Base-by-base conservation (phyloP, 228 moss, liverwort and hornwort species). In the Sphagnum magellanicum region DNA sequence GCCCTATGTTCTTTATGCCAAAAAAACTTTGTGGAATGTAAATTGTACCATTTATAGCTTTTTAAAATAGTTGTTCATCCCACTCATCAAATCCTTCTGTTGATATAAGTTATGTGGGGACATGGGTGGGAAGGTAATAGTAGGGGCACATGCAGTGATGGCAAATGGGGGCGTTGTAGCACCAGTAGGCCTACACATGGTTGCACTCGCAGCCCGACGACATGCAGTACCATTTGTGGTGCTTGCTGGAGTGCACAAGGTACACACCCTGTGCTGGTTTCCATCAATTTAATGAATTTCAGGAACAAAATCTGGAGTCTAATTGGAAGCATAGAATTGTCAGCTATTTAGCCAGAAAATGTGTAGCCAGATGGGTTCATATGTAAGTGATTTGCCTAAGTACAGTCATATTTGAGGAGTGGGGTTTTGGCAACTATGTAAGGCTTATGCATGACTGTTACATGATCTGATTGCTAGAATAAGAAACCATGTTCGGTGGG, bases 221-320 rank as follows among this genome's bases (percentile, higher is more conserved):
- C 97, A 97, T 71, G 97, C 97, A 49, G 93, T 93, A 64, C 97
- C 97, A n/a, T 93, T 97, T 71, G 97, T 97, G 68, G 97, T 97
- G 50, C 93, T 97, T 59, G 93, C 97, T 79, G 97, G 97, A 70
- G 83, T 91, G 51, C 97, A 97, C 72, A 97, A 97, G 97, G 97
- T 97, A 79, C 60, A 70, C 8, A 12, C 1, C 4, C 7, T 7
- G 0, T 1, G 1, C 53, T 55, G 53, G 12, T 55, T 8, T 8
- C 12, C 8, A 8, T 55, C 55, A 55, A 12, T 55, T 8, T 55
- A 55, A 12, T 59, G 15, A 59, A 59, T 59, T 15, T 59, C 15
- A 32, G 32, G 32, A 32, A 32, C 32, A 32, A 32, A 32, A 32
- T 32, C 32, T 32, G 32, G 32, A 32, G 2, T 32, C 32, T 32